Evolutionary conservation across 78 protist genomes (phyloP).

Genomic region (slime mould (Dictyostelium discoideum)): dicty_2.7 NC_007091.3:2978501-2979000

Average conservation of each 20-base stretch:
- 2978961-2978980: not conserved
- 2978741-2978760: constrained; percentile 25
- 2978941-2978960: not conserved
- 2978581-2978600: constrained; percentile 86
- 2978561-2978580: constrained; percentile 93
- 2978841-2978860: not conserved
- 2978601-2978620: constrained; percentile 84
- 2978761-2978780: not conserved
- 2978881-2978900: too few relatives aligned
- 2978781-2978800: constrained; percentile 11
- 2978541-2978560: constrained; percentile 95
- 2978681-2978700: constrained; percentile 93
- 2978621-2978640: constrained; percentile 97
- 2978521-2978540: constrained; percentile 98
- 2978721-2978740: not conserved
- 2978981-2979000: not conserved
- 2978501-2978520: constrained; percentile 95
- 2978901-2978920: too few relatives aligned
- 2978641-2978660: constrained; percentile 99
- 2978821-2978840: constrained; percentile 17
- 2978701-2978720: constrained; percentile 72
- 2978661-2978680: constrained; percentile 98
- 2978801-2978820: not conserved
- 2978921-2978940: not conserved
- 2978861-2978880: not conserved